Conservation (phyloP, 176 grass and related monocot species). For the Musa acuminata region DNA sequence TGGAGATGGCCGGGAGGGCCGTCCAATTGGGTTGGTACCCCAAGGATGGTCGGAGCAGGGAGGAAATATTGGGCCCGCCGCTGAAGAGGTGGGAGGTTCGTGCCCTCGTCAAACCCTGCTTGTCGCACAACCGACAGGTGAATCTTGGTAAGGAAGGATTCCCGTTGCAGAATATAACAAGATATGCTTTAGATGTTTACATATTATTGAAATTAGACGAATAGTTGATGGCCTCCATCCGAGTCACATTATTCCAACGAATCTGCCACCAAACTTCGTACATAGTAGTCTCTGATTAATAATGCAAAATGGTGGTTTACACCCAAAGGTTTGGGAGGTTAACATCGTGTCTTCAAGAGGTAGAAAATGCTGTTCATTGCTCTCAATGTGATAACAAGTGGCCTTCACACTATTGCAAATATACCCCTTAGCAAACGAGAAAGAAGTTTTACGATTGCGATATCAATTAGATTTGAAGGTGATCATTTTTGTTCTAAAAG, state of each 20-base stretch:
- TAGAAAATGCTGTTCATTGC: background rate
- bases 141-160: slow-evolving; percentile 54
- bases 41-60: slow-evolving; percentile 49
- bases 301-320: background rate
- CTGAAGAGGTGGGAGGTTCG: slow-evolving; percentile 53
- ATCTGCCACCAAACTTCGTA: too few relatives aligned
- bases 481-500: background rate
- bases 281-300: too few relatives aligned
- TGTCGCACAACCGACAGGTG: slow-evolving; percentile 77
- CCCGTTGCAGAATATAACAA: background rate
- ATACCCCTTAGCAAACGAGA: too few relatives aligned
- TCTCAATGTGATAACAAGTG: background rate
- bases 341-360: background rate
- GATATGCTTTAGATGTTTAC: too few relatives aligned
- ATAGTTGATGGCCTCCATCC: too few relatives aligned
- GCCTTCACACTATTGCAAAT: too few relatives aligned
- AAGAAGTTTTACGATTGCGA: background rate
- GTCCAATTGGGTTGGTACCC: slow-evolving; percentile 43
- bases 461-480: background rate
- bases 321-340: background rate
- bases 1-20: slow-evolving; percentile 51
- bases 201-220: too few relatives aligned
- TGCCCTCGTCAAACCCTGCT: slow-evolving; percentile 52
- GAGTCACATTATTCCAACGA: too few relatives aligned
- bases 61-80: slow-evolving; percentile 70